Evolutionary conservation across 1,284 basidiomycete species (phyloP).

Genomic region (Tilletia setariae): DNA sequence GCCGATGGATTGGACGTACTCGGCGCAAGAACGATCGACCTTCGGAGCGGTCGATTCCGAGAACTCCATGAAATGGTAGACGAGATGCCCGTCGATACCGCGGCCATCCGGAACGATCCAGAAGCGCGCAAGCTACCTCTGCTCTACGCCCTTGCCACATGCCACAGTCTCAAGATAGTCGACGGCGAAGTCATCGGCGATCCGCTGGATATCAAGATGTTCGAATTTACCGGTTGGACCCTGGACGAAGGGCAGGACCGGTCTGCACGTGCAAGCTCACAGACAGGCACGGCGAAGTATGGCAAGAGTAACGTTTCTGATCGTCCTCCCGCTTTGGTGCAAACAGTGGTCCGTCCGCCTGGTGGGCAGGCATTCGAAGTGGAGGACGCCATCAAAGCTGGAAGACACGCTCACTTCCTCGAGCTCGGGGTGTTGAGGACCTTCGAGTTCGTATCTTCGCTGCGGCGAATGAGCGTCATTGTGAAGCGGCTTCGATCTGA

Average conservation of each 20-base stretch:
- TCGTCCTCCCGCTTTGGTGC: constrained; percentile 84
- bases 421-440: constrained; percentile 89
- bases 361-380: constrained; percentile 82
- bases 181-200: constrained; percentile 87
- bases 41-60: constrained; percentile 68
- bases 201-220: constrained; percentile 83
- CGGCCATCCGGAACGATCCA: constrained; percentile 57
- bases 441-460: constrained; percentile 91
- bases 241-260: constrained; percentile 72
- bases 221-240: constrained; percentile 92
- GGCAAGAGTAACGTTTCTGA: constrained; percentile 58
- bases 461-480: constrained; percentile 94
- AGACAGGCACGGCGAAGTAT: constrained; percentile 45
- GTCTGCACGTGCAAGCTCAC: constrained; percentile 36
- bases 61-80: constrained; percentile 83
- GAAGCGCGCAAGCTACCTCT: constrained; percentile 70
- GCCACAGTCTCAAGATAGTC: constrained; percentile 90
- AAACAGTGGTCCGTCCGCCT: constrained; percentile 92
- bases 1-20: constrained; percentile 97
- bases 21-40: constrained; percentile 50
- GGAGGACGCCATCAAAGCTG: constrained; percentile 80
- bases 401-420: constrained; percentile 87
- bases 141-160: constrained; percentile 88
- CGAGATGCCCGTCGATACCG: constrained; percentile 68
- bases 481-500: constrained; percentile 90